Conservation (phyloP, 208 protist genomes). For the Leptomonas pyrrhocoris region DNA sequence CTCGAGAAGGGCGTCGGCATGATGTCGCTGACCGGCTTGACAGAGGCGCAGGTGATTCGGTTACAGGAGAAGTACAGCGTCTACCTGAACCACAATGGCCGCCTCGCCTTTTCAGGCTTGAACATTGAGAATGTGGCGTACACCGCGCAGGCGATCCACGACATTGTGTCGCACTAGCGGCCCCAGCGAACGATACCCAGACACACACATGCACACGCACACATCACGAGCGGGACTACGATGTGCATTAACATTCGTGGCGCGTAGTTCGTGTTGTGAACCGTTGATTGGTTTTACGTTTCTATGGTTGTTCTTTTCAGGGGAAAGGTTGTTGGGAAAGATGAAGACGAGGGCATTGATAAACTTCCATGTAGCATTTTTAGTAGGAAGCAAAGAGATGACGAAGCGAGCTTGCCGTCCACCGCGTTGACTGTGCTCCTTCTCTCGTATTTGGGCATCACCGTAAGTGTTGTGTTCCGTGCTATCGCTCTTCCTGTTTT, state of each 20-base stretch:
- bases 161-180: conserved; percentile 46
- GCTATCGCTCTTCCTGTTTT: neutral
- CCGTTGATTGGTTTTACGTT: no score
- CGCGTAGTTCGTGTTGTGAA: no score
- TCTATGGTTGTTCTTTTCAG: no score
- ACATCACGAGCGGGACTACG: neutral
- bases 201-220: conserved; percentile 8
- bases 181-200: neutral
- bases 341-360: no score
- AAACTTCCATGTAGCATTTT: no score
- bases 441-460: no score
- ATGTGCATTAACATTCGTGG: no score
- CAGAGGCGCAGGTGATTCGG: conserved; percentile 56
- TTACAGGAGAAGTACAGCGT: conserved; percentile 68
- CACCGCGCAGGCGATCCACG: conserved; percentile 69
- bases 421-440: no score
- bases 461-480: neutral
- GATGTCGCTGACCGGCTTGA: conserved; percentile 96
- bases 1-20: conserved; percentile 95
- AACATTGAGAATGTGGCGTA: conserved; percentile 74
- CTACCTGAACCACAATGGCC: conserved; percentile 78
- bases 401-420: neutral
- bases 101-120: conserved; percentile 78
- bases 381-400: no score
- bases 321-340: no score